phyloP scores from a whole-genome alignment of 257 asterid genomes.

The Penstemon eatonii region DNA sequence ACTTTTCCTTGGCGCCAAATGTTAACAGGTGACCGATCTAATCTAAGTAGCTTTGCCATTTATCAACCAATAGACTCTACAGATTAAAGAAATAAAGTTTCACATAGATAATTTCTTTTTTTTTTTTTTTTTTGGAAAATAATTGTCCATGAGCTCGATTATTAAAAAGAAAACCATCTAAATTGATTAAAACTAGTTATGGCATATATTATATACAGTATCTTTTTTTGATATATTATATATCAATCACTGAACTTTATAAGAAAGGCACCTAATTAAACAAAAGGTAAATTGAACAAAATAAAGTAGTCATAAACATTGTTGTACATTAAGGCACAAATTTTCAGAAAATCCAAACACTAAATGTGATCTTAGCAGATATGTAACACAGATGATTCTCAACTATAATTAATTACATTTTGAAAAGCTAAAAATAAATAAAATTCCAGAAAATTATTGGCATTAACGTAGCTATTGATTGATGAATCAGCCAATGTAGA shows the following conservation, averaged over 20 bases:
- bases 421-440: background rate
- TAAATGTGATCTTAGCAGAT: constrained; percentile 23
- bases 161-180: constrained; percentile 2
- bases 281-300: background rate
- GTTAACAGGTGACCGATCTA: constrained; percentile 30
- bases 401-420: background rate
- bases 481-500: constrained; percentile 40
- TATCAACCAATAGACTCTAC: constrained; percentile 27
- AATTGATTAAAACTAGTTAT: constrained; percentile 14
- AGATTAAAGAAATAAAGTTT: constrained; percentile 19
- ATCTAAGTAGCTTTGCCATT: constrained; percentile 26
- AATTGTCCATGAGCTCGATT: constrained; percentile 7
- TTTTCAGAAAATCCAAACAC: constrained; percentile 18
- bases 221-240: background rate
- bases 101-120: background rate
- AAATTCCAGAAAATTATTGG: background rate
- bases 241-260: constrained; percentile 15
- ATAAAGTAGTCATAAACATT: constrained; percentile 2
- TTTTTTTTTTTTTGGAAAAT: background rate
- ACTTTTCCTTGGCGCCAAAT: constrained; percentile 4
- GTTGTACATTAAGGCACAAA: constrained; percentile 21
- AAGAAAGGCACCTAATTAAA: constrained; percentile 12
- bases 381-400: background rate
- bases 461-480: constrained; percentile 18
- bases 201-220: constrained; percentile 8